These are phyloP conservation scores for Vitis hybrid DNA, from an alignment of 177 flowering plant species.

Conservation along the genomic window DNA sequence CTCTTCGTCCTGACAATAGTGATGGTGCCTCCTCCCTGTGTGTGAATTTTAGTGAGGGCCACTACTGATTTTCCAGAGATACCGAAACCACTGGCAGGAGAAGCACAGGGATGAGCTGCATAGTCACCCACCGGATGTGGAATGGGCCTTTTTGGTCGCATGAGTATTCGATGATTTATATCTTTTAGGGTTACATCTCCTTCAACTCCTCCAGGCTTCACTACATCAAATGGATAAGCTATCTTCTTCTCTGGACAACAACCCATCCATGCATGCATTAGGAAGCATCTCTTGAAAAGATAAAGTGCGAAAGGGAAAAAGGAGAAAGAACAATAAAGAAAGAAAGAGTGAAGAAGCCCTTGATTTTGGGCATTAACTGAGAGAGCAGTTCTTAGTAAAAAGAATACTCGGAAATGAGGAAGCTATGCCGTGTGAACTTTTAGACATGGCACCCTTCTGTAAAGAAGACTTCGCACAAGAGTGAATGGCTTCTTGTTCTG, in stretches of 20 bases:
- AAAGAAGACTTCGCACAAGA: too few species aligned
- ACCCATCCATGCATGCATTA: neutral
- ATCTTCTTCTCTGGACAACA: neutral
- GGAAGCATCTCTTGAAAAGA: neutral
- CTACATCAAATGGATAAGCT: conserved; percentile 10
- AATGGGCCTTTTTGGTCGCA: conserved; percentile 6
- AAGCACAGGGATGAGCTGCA: neutral
- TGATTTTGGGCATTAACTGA: neutral
- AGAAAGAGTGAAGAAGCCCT: neutral
- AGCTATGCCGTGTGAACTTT: neutral
- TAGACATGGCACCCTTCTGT: too few species aligned
- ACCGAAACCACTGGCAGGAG: neutral
- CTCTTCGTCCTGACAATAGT: conserved; percentile 14
- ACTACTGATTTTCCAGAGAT: conserved; percentile 14
- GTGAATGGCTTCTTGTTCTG: too few species aligned
- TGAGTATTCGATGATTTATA: conserved; percentile 7
- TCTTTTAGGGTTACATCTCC: conserved; percentile 11
- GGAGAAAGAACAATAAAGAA: neutral
- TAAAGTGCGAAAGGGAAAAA: neutral
- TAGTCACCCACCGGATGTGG: conserved; percentile 9
- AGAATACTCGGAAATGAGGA: neutral
- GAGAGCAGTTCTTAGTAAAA: neutral
- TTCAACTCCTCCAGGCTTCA: conserved; percentile 9
- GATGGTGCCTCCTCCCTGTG: conserved; percentile 14
- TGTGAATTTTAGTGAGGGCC: conserved; percentile 14